These are phyloP conservation scores for Quercus agrifolia DNA, from an alignment of 306 rosid genomes.

Conservation along the genomic window DNA sequence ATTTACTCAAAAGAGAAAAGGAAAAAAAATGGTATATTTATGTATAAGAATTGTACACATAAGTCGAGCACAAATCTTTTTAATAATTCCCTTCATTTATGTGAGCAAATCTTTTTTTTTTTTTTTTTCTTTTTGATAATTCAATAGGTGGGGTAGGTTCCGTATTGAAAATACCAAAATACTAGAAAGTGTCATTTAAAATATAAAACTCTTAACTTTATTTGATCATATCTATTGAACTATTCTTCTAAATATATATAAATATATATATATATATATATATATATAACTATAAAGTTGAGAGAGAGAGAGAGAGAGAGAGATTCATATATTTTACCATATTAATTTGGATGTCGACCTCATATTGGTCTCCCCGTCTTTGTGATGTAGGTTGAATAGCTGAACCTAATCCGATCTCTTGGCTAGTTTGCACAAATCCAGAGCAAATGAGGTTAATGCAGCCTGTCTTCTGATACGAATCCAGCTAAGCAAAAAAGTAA, in stretches of 20 bases:
- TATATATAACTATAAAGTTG: too few relatives aligned
- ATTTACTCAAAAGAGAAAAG: neutral
- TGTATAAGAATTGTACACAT: neutral
- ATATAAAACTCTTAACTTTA: too few relatives aligned
- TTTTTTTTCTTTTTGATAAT: too few relatives aligned
- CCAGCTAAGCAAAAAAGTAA: conserved; percentile 29
- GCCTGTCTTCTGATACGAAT: conserved; percentile 52
- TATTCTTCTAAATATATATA: too few relatives aligned
- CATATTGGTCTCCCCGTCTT: conserved; percentile 24
- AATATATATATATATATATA: too few relatives aligned
- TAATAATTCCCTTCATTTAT: too few relatives aligned
- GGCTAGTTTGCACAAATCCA: conserved; percentile 52
- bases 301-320: neutral
- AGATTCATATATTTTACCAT: conserved; percentile 19
- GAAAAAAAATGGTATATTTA: neutral
- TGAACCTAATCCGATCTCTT: conserved; percentile 38
- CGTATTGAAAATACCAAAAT: too few relatives aligned
- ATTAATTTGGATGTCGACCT: conserved; percentile 29
- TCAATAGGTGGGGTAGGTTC: too few relatives aligned
- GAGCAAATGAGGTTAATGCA: conserved; percentile 33
- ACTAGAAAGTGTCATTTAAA: too few relatives aligned
- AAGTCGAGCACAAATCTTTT: neutral
- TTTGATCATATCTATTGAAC: too few relatives aligned
- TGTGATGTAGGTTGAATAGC: conserved; percentile 31
- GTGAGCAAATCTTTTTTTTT: too few relatives aligned